A percentile compares a stretch with the other conserved stretches of the same genome.
These are phyloP conservation scores for Eutrema salsugineum DNA, from an alignment of 441 rosid species.

Conservation along the genomic window DNA sequence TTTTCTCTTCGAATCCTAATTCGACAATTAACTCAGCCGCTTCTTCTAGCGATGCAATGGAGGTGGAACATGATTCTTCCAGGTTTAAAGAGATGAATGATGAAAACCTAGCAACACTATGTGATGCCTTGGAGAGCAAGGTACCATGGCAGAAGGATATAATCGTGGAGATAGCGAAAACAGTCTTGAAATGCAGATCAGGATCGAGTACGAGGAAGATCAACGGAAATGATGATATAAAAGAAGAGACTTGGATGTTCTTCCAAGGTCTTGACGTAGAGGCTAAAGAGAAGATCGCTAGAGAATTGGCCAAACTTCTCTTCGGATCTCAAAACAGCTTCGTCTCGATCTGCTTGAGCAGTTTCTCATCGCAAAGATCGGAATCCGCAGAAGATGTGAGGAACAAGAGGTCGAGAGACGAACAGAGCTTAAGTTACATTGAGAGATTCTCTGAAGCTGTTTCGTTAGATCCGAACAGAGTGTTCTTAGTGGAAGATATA, in stretches of 20 bases:
- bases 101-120: constrained; percentile 42
- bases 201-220: constrained; percentile 43
- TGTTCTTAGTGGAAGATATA: constrained; percentile 60
- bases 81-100: constrained; percentile 51
- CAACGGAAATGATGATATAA: constrained; percentile 21
- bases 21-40: constrained; percentile 42
- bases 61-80: constrained; percentile 38
- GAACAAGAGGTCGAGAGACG: constrained; percentile 55
- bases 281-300: constrained; percentile 51
- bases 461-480: constrained; percentile 46
- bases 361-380: constrained; percentile 56
- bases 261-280: constrained; percentile 57
- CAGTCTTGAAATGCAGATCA: constrained; percentile 58
- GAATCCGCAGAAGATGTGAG: constrained; percentile 43
- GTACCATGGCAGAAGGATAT: constrained; percentile 56
- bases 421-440: constrained; percentile 40
- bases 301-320: constrained; percentile 52
- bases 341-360: constrained; percentile 47
- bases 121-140: constrained; percentile 48
- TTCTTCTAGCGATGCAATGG: constrained; percentile 56
- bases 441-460: constrained; percentile 56
- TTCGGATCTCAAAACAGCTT: constrained; percentile 45
- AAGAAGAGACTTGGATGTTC: constrained; percentile 66
- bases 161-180: constrained; percentile 39
- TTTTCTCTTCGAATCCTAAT: constrained; percentile 34